A percentile compares a stretch with the other conserved stretches of the same genome.
Conservation (phyloP, 1,284 basidiomycete species). For the Tausonia pullulans region DNA sequence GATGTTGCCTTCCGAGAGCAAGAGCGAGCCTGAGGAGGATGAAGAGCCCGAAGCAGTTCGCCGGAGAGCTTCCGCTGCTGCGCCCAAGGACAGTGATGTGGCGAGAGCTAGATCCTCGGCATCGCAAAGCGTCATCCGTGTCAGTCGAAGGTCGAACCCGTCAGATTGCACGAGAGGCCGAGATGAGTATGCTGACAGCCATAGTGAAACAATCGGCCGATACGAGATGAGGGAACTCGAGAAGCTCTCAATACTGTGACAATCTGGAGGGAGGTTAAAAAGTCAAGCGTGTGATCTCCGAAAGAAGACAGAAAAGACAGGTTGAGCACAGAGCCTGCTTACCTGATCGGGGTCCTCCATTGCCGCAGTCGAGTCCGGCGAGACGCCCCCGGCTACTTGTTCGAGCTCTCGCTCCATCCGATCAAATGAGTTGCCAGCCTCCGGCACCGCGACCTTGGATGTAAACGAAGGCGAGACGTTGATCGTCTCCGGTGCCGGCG, state of each 20-base stretch:
- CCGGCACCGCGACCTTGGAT: not conserved
- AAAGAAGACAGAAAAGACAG: not conserved
- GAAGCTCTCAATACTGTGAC: slow-evolving; percentile 50
- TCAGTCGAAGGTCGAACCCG: slow-evolving; percentile 48
- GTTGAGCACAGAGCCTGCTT: not conserved
- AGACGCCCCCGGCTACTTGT: not conserved
- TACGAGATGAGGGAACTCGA: slow-evolving; percentile 72
- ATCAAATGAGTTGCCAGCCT: not conserved
- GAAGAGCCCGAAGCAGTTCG: slow-evolving; percentile 25
- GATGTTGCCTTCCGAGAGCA: slow-evolving; percentile 83
- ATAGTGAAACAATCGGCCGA: slow-evolving; percentile 83
- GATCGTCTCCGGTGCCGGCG: not conserved
- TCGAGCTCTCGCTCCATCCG: not conserved
- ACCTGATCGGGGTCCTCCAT: not conserved
- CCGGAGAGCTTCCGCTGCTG: slow-evolving; percentile 38
- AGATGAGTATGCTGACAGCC: slow-evolving; percentile 49
- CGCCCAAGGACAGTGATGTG: slow-evolving; percentile 36
- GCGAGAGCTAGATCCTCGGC: slow-evolving; percentile 38
- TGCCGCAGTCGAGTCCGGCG: not conserved
- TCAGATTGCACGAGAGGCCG: slow-evolving; percentile 42
- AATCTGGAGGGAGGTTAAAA: slow-evolving; percentile 27
- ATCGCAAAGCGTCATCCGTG: slow-evolving; percentile 24
- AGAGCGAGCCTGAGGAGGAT: slow-evolving; percentile 35
- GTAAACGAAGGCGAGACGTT: not conserved
- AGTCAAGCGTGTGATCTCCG: not conserved